Evolutionary conservation across 306 rosid genomes (phyloP).

Genomic region (Prosopis cineraria): DNA sequence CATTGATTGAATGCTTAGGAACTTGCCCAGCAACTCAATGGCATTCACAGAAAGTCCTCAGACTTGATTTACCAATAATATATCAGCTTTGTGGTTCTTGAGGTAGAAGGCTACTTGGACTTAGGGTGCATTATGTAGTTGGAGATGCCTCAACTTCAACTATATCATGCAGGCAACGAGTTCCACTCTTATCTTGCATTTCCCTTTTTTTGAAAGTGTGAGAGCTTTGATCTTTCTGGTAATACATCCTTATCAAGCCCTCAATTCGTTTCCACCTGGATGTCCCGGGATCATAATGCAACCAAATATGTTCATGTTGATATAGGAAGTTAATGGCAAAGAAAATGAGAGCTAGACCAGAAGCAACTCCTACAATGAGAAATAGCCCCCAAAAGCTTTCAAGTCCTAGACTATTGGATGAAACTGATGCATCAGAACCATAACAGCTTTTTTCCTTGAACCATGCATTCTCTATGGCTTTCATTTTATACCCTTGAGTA

Average conservation of each 20-base stretch:
- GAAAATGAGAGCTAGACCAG: constrained; percentile 34
- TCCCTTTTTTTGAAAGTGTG: constrained; percentile 46
- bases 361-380: constrained; percentile 43
- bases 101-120: too few relatives aligned
- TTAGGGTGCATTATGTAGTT: too few relatives aligned
- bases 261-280: constrained; percentile 37
- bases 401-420: constrained; percentile 51
- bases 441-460: constrained; percentile 25
- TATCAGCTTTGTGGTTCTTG: too few relatives aligned
- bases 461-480: too few relatives aligned
- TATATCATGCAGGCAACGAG: too few relatives aligned
- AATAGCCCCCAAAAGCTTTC: constrained; percentile 64
- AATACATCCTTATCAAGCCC: constrained; percentile 27
- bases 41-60: too few relatives aligned
- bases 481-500: constrained; percentile 51
- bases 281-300: background rate
- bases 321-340: constrained; percentile 34
- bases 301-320: constrained; percentile 31
- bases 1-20: too few relatives aligned
- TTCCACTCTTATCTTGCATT: background rate
- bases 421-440: constrained; percentile 26
- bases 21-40: too few relatives aligned
- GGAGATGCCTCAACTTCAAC: too few relatives aligned
- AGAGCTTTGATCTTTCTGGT: constrained; percentile 38
- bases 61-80: too few relatives aligned